Evolutionary conservation across 768 basidiomycete species (phyloP).

Genomic region (Mycena amicta): DNA sequence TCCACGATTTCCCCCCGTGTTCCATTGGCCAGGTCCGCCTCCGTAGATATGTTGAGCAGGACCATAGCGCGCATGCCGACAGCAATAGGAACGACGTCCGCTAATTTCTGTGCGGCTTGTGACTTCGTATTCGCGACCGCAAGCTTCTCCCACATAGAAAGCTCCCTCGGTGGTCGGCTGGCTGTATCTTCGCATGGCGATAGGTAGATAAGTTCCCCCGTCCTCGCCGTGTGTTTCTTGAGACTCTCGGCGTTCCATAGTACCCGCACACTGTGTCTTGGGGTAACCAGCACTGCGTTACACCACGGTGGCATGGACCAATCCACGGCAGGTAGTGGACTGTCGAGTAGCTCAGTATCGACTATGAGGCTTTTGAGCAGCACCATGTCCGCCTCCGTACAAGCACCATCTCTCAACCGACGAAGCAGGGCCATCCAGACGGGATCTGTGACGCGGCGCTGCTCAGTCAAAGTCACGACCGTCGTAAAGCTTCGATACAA

Average conservation of each 20-base stretch:
- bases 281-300: constrained; percentile 36
- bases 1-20: constrained; percentile 35
- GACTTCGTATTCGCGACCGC: constrained; percentile 7
- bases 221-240: constrained; percentile 24
- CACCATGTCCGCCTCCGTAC: constrained; percentile 29
- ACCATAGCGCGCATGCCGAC: constrained; percentile 44
- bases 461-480: constrained; percentile 40
- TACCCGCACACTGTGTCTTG: constrained; percentile 36
- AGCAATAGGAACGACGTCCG: constrained; percentile 29
- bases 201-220: constrained; percentile 27
- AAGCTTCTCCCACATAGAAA: constrained; percentile 15
- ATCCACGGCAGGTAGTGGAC: not conserved
- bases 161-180: not conserved
- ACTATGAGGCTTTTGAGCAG: constrained; percentile 28
- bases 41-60: constrained; percentile 37
- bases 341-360: constrained; percentile 20
- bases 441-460: constrained; percentile 34
- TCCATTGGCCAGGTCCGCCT: too few species aligned
- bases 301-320: constrained; percentile 30
- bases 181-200: constrained; percentile 34
- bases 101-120: constrained; percentile 23
- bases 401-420: constrained; percentile 29
- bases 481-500: constrained; percentile 33
- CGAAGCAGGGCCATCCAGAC: constrained; percentile 34
- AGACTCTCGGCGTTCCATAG: constrained; percentile 38